These are phyloP conservation scores for Alternaria gansuensis DNA, from an alignment of 2,329 filamentous ascomycete genomes.

Conservation along the genomic window DNA sequence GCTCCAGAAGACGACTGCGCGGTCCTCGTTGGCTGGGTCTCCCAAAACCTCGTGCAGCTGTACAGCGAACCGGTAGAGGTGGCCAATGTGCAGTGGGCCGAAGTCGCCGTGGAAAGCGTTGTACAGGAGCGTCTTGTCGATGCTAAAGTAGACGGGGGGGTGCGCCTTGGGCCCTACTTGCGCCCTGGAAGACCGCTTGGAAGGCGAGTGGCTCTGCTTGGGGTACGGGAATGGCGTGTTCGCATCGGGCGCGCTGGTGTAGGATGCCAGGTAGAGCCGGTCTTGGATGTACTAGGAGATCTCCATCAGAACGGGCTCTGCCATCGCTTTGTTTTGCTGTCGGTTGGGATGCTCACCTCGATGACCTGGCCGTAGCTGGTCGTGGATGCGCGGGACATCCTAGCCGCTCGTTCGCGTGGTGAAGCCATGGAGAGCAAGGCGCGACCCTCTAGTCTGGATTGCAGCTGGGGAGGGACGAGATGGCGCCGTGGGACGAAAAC, in stretches of 20 bases:
- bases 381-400: slow-evolving; percentile 44
- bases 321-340: slow-evolving; percentile 36
- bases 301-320: slow-evolving; percentile 20
- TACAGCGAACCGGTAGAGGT: slow-evolving; percentile 95
- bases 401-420: slow-evolving; percentile 38
- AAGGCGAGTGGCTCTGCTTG: slow-evolving; percentile 71
- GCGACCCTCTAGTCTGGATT: slow-evolving; percentile 23
- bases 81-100: slow-evolving; percentile 94
- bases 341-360: slow-evolving; percentile 76
- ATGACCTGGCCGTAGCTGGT: slow-evolving; percentile 84
- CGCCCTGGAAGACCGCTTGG: slow-evolving; percentile 75
- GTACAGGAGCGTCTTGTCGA: slow-evolving; percentile 91
- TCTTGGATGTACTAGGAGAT: slow-evolving; percentile 64
- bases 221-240: slow-evolving; percentile 89
- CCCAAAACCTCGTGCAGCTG: slow-evolving; percentile 95
- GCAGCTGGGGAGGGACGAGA: slow-evolving; percentile 26
- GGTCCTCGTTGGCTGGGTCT: slow-evolving; percentile 86
- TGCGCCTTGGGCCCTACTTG: slow-evolving; percentile 66
- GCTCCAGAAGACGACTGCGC: slow-evolving; percentile 96
- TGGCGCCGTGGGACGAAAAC: slow-evolving; percentile 32
- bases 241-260: slow-evolving; percentile 79
- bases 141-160: slow-evolving; percentile 90
- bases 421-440: slow-evolving; percentile 39
- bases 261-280: slow-evolving; percentile 93
- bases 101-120: slow-evolving; percentile 99